Conservation (phyloP, 768 basidiomycete genomes). For the Dacryopinax primogenitus region DNA sequence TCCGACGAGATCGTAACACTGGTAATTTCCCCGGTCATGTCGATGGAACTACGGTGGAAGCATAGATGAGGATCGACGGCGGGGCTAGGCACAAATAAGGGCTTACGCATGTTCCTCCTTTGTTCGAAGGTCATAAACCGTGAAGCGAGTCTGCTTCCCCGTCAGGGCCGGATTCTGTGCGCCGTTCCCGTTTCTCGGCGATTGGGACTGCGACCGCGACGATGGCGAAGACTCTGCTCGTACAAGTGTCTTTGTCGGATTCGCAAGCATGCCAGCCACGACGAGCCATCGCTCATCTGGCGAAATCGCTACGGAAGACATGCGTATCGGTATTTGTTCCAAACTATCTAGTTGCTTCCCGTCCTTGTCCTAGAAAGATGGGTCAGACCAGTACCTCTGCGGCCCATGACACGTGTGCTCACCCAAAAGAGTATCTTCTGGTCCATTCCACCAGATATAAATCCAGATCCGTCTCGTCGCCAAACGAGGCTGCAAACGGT, state of each 20-base stretch:
- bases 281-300: conserved; percentile 9
- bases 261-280: neutral
- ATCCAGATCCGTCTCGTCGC: conserved; percentile 79
- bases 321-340: neutral
- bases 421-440: conserved; percentile 77
- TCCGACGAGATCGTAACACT: conserved; percentile 78
- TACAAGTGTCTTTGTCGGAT: neutral
- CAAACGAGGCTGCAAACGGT: conserved; percentile 77
- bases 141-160: conserved; percentile 39
- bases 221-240: conserved; percentile 10
- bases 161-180: conserved; percentile 15
- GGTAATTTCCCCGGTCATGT: conserved; percentile 53
- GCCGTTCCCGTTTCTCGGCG: conserved; percentile 10
- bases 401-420: conserved; percentile 19
- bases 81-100: conserved; percentile 15
- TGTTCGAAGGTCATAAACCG: conserved; percentile 62
- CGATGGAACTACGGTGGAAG: conserved; percentile 14
- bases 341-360: neutral
- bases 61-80: conserved; percentile 12
- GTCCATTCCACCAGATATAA: conserved; percentile 81
- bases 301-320: conserved; percentile 3
- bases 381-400: neutral
- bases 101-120: conserved; percentile 57
- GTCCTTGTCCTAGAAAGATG: neutral
- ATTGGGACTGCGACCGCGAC: conserved; percentile 6